A percentile compares a stretch with the other conserved stretches of the same genome.
Conservation (phyloP, 2,329 filamentous ascomycete genomes). For the Balansia obtecta region DNA sequence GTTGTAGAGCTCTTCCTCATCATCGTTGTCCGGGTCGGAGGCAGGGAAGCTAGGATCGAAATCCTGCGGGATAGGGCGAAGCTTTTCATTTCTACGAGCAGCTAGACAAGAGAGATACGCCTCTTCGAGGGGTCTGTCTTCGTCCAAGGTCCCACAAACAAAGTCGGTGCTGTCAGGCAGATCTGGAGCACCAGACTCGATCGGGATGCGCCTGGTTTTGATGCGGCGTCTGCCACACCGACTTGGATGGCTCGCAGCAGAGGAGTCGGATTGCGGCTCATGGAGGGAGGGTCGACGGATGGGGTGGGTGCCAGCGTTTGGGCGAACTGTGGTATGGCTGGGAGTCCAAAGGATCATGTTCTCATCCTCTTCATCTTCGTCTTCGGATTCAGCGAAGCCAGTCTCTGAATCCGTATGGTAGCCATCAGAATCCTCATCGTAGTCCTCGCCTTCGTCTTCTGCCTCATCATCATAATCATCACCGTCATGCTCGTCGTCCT, state of each 20-base stretch:
- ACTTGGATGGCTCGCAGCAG: constrained; percentile 32
- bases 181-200: constrained; percentile 51
- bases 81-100: constrained; percentile 68
- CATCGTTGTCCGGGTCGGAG: constrained; percentile 79
- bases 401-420: constrained; percentile 65
- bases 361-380: constrained; percentile 58
- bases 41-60: constrained; percentile 96
- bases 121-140: constrained; percentile 87
- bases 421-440: constrained; percentile 50
- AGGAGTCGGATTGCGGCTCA: constrained; percentile 48
- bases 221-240: constrained; percentile 16
- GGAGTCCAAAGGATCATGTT: constrained; percentile 43
- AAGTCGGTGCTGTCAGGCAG: constrained; percentile 97
- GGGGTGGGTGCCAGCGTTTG: constrained; percentile 21
- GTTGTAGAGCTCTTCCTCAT: constrained; percentile 56
- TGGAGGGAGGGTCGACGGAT: constrained; percentile 25
- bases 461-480: constrained; percentile 41
- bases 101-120: constrained; percentile 81
- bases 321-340: constrained; percentile 26
- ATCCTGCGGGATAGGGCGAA: constrained; percentile 79
- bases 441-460: constrained; percentile 36
- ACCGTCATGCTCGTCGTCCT: constrained; percentile 37
- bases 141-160: constrained; percentile 94
- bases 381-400: constrained; percentile 57
- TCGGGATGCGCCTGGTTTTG: constrained; percentile 14